These are phyloP conservation scores for Candida fluviatilis DNA, from an alignment of 805 yeast species.

Conservation along the genomic window DNA sequence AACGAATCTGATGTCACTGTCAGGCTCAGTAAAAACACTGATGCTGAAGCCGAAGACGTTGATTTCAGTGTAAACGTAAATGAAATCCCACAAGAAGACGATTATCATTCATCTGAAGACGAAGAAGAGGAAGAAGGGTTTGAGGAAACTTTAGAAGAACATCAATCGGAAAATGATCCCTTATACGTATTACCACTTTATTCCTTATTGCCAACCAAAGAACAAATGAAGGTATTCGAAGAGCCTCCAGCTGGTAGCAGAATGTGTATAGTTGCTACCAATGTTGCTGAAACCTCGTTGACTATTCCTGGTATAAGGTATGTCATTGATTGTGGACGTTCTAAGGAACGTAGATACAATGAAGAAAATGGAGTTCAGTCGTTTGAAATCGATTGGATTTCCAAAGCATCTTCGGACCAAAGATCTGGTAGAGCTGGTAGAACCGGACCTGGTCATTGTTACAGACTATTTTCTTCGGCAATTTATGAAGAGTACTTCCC, in stretches of 20 bases:
- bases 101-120: constrained; percentile 51
- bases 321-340: constrained; percentile 92
- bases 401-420: constrained; percentile 94
- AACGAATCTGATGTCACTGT: constrained; percentile 38
- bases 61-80: constrained; percentile 57
- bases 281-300: constrained; percentile 95
- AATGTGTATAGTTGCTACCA: constrained; percentile 91
- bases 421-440: constrained; percentile 97
- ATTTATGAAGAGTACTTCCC: constrained; percentile 81
- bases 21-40: constrained; percentile 56
- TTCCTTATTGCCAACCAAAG: constrained; percentile 88
- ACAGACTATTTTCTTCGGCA: constrained; percentile 89
- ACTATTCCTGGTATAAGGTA: constrained; percentile 95
- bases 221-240: constrained; percentile 90
- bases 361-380: constrained; percentile 88
- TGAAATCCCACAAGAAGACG: constrained; percentile 31
- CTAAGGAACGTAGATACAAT: constrained; percentile 82
- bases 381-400: constrained; percentile 85
- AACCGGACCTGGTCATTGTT: constrained; percentile 98
- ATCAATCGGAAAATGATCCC: constrained; percentile 71
- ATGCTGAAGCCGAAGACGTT: constrained; percentile 82
- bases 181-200: constrained; percentile 88
- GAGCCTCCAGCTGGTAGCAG: constrained; percentile 83
- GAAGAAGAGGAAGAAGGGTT: constrained; percentile 58
- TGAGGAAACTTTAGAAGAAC: constrained; percentile 68